Conservation (phyloP, 768 basidiomycete species). For the Suillus sp. region DNA sequence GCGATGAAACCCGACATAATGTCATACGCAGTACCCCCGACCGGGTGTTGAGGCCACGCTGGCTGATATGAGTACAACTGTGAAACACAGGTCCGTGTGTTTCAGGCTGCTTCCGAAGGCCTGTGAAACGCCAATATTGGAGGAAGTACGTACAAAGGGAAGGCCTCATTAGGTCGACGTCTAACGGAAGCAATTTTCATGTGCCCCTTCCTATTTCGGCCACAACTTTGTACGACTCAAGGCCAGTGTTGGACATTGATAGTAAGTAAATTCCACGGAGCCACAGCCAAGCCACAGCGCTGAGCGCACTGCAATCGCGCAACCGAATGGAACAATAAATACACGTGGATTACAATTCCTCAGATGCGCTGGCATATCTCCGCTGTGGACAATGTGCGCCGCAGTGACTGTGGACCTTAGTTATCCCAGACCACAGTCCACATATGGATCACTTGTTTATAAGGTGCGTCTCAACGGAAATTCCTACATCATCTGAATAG, state of each 20-base stretch:
- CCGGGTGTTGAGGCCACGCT: conserved; percentile 12
- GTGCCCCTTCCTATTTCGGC: background rate
- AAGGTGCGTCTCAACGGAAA: background rate
- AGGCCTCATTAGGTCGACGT: background rate
- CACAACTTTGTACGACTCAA: conserved; percentile 12
- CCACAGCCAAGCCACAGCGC: background rate
- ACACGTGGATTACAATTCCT: background rate
- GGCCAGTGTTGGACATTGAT: background rate
- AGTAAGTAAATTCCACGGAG: background rate
- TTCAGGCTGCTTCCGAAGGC: background rate
- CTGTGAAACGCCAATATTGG: too few species aligned
- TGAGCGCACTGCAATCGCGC: background rate
- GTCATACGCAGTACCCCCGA: background rate
- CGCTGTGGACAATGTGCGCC: background rate
- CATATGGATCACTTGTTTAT: conserved; percentile 6
- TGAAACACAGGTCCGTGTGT: background rate
- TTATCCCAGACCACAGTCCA: background rate
- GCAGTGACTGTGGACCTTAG: background rate
- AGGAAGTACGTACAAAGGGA: conserved; percentile 6
- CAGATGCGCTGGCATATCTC: background rate
- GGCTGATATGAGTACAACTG: conserved; percentile 18
- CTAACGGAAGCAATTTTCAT: conserved; percentile 1
- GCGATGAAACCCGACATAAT: background rate
- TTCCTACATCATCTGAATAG: background rate
- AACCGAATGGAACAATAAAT: background rate